Evolutionary conservation across 352 stramenopile genomes (phyloP).

Genomic region (Blastocystis hominis): DNA sequence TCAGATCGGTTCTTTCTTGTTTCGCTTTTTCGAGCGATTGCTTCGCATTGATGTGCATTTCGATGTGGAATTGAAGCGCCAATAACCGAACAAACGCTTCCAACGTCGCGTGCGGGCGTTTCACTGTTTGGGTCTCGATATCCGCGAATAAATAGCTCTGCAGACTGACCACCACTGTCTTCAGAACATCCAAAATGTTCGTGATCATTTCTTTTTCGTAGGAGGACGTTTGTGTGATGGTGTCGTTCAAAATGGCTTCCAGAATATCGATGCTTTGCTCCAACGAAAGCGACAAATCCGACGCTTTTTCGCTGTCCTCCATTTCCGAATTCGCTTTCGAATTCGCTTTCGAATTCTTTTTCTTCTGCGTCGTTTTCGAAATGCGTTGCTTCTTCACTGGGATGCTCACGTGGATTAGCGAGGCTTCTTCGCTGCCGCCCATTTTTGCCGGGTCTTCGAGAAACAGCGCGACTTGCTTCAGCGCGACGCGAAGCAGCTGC

Average conservation of each 20-base stretch:
- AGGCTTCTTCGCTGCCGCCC: not conserved
- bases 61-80: not conserved
- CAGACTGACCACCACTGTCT: not conserved
- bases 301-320: not conserved
- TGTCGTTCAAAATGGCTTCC: conserved; percentile 1
- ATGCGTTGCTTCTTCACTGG: not conserved
- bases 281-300: not conserved
- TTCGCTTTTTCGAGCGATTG: not conserved
- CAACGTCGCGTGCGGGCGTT: not conserved
- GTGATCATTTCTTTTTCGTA: not conserved
- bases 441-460: not conserved
- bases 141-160: not conserved
- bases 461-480: not conserved
- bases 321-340: too few relatives aligned
- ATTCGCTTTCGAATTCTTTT: too few relatives aligned
- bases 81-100: not conserved
- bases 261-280: not conserved
- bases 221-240: not conserved
- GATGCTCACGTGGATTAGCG: not conserved
- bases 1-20: not conserved
- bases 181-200: not conserved
- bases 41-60: not conserved
- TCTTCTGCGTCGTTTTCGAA: not conserved
- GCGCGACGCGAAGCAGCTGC: not conserved
- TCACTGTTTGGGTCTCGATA: not conserved